Conservation (phyloP, 345 rosid species). For the Euphorbia lathyris region DNA sequence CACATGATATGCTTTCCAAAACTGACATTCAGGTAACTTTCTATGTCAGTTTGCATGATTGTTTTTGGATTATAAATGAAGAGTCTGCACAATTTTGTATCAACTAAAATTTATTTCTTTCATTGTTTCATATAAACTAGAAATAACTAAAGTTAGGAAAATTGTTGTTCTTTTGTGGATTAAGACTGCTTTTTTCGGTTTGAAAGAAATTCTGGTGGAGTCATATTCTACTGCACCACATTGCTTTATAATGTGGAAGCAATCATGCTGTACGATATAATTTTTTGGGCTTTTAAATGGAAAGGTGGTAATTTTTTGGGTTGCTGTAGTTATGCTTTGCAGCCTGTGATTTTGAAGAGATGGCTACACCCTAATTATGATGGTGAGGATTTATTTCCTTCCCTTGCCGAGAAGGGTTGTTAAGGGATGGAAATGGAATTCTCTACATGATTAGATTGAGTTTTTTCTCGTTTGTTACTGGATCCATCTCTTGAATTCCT, state of each 20-base stretch:
- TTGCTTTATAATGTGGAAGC: neutral
- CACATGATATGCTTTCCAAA: slow-evolving; percentile 78
- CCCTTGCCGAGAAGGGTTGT: neutral
- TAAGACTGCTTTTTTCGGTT: neutral
- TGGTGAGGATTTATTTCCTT: neutral
- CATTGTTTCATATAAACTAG: neutral
- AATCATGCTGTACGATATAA: neutral
- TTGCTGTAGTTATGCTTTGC: neutral
- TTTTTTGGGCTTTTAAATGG: neutral
- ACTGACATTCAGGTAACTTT: slow-evolving; percentile 67
- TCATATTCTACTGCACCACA: neutral
- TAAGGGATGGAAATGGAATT: neutral
- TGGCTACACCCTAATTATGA: neutral
- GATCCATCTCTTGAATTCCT: neutral
- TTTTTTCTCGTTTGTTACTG: neutral
- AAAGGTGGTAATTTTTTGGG: neutral
- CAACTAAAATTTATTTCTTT: neutral
- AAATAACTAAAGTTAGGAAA: neutral
- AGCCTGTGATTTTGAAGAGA: neutral
- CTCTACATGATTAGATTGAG: neutral
- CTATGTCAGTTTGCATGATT: neutral
- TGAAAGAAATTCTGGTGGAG: neutral
- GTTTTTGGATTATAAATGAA: slow-evolving; percentile 9
- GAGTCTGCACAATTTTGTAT: neutral
- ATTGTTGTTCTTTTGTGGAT: neutral